A percentile compares a stretch with the other conserved stretches of the same genome.
Conservation (phyloP, 768 basidiomycete species). For the Sistotremastrum niveocremeum region DNA sequence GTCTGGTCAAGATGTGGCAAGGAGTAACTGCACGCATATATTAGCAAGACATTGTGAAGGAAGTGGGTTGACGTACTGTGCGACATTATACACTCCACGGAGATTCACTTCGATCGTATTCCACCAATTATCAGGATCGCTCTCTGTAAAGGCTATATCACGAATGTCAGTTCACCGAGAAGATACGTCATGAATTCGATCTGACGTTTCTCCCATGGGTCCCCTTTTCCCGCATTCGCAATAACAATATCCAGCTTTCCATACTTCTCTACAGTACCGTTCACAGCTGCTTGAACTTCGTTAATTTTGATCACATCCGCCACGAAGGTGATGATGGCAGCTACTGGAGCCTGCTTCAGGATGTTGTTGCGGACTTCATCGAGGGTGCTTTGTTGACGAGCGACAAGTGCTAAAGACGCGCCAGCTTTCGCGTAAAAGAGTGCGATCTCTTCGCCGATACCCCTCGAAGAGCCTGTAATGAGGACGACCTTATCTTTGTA, state of each 20-base stretch:
- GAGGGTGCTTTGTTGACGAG: conserved; percentile 4
- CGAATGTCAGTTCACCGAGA: too few relatives aligned
- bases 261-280: conserved; percentile 11
- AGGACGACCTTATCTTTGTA: conserved; percentile 9
- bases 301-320: conserved; percentile 10
- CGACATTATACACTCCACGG: conserved; percentile 11
- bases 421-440: conserved; percentile 8
- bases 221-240: conserved; percentile 13
- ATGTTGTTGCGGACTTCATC: conserved; percentile 8
- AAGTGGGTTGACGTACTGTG: not conserved
- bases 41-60: too few relatives aligned
- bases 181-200: too few relatives aligned
- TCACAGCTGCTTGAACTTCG: conserved; percentile 8
- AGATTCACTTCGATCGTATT: conserved; percentile 12
- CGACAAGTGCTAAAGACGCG: conserved; percentile 6
- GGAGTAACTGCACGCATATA: too few relatives aligned
- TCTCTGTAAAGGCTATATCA: not conserved
- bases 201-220: not conserved
- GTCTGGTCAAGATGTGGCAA: too few relatives aligned
- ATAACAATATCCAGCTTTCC: conserved; percentile 17
- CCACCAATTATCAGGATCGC: conserved; percentile 14
- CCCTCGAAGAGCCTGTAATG: conserved; percentile 8
- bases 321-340: conserved; percentile 4
- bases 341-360: not conserved
- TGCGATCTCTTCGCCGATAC: conserved; percentile 10